Evolutionary conservation across 225 moss, liverwort and hornwort species (phyloP), one percentile per base, ranked within the genome.

Genomic region (Takakia lepidozioides): DNA sequence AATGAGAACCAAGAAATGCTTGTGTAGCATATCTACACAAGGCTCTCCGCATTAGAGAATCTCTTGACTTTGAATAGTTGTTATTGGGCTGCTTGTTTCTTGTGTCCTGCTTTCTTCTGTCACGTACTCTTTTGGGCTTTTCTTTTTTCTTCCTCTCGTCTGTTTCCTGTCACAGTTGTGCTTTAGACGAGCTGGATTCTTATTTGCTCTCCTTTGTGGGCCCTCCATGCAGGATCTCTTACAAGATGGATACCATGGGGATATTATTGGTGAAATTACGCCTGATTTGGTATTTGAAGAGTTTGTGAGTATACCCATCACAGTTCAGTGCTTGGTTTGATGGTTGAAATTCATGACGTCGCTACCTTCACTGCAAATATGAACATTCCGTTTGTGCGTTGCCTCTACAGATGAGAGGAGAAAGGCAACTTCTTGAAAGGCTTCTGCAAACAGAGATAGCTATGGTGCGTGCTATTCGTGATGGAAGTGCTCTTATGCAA

Each of bases 401-500:
- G n/a, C n/a, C n/a, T 29, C 24, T 64, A 54, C 67, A 90, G 90
- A 75, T 90, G 87, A 85, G 65, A 85, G 85, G 87, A 32, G 92
- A 92, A 53, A 72, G 72, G 58, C 69, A 72, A 58, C 51, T 92
- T 38, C 80, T 92, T 6, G 72, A 92, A 52, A 85, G 60, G 64
- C 66, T 92, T 16, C 65, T 92, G 50, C 70, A 85, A 55, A 87
- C 85, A 23, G 87, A 92, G 66, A 78, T 87, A 54, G 58, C 80
- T 18, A 87, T 92, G 82, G 63, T 92, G 30, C 67, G 70, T 23
- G 71, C 87, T 50, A 80, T 92, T 68, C 76, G 87, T 54, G 87
- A 87, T 65, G 87, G 92, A 38, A 87, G 85, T 76, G 87, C 92
- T 55, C 59, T 92, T 25, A 92, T 87, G 87, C 87, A 92, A 28